These are phyloP conservation scores for Irpex sp. DNA, from an alignment of 1,284 basidiomycete species.

Conservation along the genomic window DNA sequence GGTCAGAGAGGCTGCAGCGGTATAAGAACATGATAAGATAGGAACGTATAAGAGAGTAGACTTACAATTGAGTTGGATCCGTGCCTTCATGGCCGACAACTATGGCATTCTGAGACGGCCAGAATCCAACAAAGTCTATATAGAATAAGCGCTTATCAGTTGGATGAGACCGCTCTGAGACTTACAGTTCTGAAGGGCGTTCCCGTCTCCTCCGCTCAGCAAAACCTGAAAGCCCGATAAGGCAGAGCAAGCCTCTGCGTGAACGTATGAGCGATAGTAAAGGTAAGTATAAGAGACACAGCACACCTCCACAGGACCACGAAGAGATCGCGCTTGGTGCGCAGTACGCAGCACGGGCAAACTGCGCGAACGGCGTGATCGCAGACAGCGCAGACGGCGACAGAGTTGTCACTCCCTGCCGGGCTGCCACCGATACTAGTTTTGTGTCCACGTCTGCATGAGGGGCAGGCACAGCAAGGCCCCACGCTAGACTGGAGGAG, in stretches of 20 bases:
- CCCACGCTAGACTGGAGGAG: background rate
- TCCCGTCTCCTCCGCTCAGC: conserved; percentile 44
- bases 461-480: conserved; percentile 7
- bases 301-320: conserved; percentile 45
- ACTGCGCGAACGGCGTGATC: conserved; percentile 43
- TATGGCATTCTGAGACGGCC: conserved; percentile 41
- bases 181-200: conserved; percentile 41
- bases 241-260: conserved; percentile 35
- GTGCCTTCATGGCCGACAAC: conserved; percentile 52
- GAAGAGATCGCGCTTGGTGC: conserved; percentile 31
- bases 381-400: conserved; percentile 31
- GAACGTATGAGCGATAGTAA: background rate
- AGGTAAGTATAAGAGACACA: background rate
- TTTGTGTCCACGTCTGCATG: background rate
- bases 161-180: conserved; percentile 4
- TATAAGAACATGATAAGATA: background rate
- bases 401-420: conserved; percentile 27
- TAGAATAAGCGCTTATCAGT: background rate
- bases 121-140: conserved; percentile 44
- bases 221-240: conserved; percentile 41
- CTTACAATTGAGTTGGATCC: conserved; percentile 42
- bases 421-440: background rate
- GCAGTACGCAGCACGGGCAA: conserved; percentile 53
- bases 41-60: background rate
- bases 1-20: conserved; percentile 32